Conservation (phyloP, 192 early-diverging fungal species). For the Coemansia guatemalensis region DNA sequence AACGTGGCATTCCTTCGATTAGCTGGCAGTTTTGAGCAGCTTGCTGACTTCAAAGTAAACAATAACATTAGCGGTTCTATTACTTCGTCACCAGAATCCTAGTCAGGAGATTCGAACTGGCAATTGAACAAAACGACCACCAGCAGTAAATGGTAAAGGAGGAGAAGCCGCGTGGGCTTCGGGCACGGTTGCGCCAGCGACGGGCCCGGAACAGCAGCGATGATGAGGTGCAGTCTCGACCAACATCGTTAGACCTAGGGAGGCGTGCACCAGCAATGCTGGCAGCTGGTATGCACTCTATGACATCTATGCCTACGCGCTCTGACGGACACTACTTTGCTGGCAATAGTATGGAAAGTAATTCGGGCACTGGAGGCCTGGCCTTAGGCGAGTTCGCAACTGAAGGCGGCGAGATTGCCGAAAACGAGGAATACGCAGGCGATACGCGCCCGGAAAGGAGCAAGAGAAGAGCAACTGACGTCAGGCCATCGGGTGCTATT, state of each 20-base stretch:
- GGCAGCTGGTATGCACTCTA: constrained; percentile 32
- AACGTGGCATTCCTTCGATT: neutral
- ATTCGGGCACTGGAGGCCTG: constrained; percentile 21
- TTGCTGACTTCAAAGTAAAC: constrained; percentile 1
- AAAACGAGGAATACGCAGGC: constrained; percentile 25
- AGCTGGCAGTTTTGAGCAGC: neutral
- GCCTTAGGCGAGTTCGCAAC: constrained; percentile 48
- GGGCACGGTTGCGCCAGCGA: constrained; percentile 47
- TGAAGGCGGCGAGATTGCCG: constrained; percentile 38
- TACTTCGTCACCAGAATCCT: neutral
- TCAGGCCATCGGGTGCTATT: constrained; percentile 30
- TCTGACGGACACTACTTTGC: constrained; percentile 6
- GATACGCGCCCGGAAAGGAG: neutral
- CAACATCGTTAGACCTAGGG: constrained; percentile 41
- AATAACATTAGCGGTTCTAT: neutral
- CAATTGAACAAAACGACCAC: neutral
- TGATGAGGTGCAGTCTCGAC: constrained; percentile 42
- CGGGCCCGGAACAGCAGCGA: constrained; percentile 44
- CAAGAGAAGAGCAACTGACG: neutral
- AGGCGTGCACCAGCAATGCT: constrained; percentile 21
- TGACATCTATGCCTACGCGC: constrained; percentile 34
- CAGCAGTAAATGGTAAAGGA: constrained; percentile 27
- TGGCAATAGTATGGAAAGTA: constrained; percentile 9
- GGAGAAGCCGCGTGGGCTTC: constrained; percentile 46
- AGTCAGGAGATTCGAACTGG: neutral